These are phyloP conservation scores for Mycogone perniciosa DNA, from an alignment of 2,329 filamentous ascomycete genomes.

Conservation along the genomic window DNA sequence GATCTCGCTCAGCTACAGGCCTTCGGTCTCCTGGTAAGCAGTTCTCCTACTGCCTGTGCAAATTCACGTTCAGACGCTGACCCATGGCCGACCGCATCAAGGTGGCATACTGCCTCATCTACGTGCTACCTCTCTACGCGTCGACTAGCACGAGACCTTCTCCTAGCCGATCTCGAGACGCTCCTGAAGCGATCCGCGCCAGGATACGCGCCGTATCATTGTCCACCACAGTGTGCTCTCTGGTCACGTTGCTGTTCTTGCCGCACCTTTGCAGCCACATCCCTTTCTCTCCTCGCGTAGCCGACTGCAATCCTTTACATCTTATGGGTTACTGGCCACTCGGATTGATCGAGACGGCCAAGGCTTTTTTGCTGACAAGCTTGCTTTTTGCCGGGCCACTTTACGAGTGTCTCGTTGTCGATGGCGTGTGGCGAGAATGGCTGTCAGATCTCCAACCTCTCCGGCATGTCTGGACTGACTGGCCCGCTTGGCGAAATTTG, in stretches of 20 bases:
- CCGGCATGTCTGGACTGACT: constrained; percentile 58
- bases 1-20: constrained; percentile 19
- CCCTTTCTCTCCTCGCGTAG: constrained; percentile 27
- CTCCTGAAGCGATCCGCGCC: constrained; percentile 80
- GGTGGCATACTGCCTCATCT: constrained; percentile 79
- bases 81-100: constrained; percentile 4
- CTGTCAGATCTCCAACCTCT: constrained; percentile 44
- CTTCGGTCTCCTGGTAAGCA: constrained; percentile 25
- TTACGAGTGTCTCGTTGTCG: constrained; percentile 70
- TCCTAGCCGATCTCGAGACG: constrained; percentile 72
- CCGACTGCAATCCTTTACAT: constrained; percentile 46
- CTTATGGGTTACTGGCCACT: constrained; percentile 78
- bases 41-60: not conserved
- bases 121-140: constrained; percentile 87
- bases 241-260: constrained; percentile 62
- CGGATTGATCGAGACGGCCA: constrained; percentile 56
- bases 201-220: constrained; percentile 74
- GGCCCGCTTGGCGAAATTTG: constrained; percentile 80
- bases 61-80: not conserved
- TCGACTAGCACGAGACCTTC: constrained; percentile 75
- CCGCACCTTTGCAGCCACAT: not conserved
- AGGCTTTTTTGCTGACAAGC: constrained; percentile 62
- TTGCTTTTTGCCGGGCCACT: constrained; percentile 80
- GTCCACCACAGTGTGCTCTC: constrained; percentile 63
- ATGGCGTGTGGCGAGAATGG: constrained; percentile 64